Base-by-base conservation (phyloP, 495 filamentous ascomycete species). In the Aspergillus avenaceus region DNA sequence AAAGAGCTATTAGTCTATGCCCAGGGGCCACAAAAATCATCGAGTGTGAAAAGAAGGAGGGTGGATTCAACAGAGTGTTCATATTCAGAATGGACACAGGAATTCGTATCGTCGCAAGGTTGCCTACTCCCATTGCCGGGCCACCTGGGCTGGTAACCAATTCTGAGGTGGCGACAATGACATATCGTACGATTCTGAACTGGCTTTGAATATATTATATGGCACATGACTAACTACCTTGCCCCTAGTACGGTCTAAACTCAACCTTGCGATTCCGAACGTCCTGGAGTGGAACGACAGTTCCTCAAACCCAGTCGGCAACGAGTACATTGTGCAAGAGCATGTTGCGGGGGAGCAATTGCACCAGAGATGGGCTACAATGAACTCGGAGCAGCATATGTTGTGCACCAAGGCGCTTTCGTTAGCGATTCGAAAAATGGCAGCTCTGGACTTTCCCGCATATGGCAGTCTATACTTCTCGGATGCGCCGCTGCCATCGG, bases 301-400 rank as follows among this genome's bases (percentile, higher is more conserved):
- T 40, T 52, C 54, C 7, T 65, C 59, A 27, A 75, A 69, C 50
- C 36, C 66, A 24, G 58, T 70, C 31, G 69, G 72, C 22, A 53
- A 52, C 11, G 72, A 78, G 49, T 76, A 77, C 45, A 76, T 78
- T 47, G 72, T 78, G 29, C 64, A 69, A 56, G 67, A 75, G 52
- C 59, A 70, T 58, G 65, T 59, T 4, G 21, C 18, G 6, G 72
- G 73, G 44, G 50, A 71, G 45, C 64, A 59, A 32, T 31, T 76
- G 47, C 63, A 71, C 44, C 48, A 70, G 44, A 52, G 41, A 37
- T 75, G 72, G 72, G 59, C 58, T 31, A 44, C 38, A 36, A 74
- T 78, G 71, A 60, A 54, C 49, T 38, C 50, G 19, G 43, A 62
- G 29, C 62, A 76, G 45, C 61, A 73, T 41, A 65, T 70, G 50